Base-by-base conservation (phyloP, 2,329 filamentous ascomycete species). In the Cordyceps tenuipes region DNA sequence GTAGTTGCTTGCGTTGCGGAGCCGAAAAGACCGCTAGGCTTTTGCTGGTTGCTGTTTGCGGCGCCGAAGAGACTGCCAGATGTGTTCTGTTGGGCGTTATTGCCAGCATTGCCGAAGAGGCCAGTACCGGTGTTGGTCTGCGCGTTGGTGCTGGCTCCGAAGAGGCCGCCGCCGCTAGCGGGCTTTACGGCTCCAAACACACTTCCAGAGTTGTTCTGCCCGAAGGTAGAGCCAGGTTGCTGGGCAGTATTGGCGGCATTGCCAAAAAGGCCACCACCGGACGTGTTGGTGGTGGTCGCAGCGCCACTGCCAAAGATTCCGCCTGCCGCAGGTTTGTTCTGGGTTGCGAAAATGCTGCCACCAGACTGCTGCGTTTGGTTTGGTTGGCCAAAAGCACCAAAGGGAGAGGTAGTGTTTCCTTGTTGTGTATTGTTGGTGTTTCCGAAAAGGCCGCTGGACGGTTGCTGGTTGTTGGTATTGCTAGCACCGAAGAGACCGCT, bases 21-120 rank as follows among this genome's bases (percentile, higher is more conserved):
- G 15, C 83, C 82, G 63, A 87, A 87, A 17, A 85, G 69, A 36
- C 82, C 74, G 29, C 76, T 75, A 13, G 76, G 67, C 64, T 73
- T 75, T 63, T 75, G 69, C 41, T 71, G 73, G 48, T 74, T 71
- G 55, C 72, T 69, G 55, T 71, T 73, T 29, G 70, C 57, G 57
- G 63, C 62, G 1, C 82, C 82, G 60, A 86, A 86, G 3, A 84
- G 70, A 1, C 80, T 76, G 5, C 75, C 75, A 6, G 76, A 73
- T 23, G 74, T 68, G 39, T 73, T 68, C 34, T 71, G 70, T 61
- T 73, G 71, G 43, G 63, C 62, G 48, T 72, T 71, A 29, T 62
- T 53, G 46, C 23, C 13, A 74, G 73, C 67, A 17, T 78, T 77
- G 64, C 83, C 81, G 3, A 80, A 66, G 17, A 78, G 75, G 23